Evolutionary conservation across 164 flowering plant species (phyloP).

Genomic region (Vitis riparia): DNA sequence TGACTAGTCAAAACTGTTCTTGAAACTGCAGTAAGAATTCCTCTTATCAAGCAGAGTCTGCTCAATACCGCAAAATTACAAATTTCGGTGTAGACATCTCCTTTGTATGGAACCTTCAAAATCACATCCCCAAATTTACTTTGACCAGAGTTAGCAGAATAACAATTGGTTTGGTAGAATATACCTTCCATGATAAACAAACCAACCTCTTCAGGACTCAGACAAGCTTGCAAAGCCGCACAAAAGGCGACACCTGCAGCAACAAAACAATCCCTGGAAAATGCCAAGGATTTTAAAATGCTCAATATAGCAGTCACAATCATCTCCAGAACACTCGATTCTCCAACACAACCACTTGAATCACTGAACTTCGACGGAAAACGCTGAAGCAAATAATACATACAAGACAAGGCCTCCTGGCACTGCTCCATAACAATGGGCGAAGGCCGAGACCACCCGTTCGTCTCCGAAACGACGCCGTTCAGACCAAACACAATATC

Average conservation of each 20-base stretch:
- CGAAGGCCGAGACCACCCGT: constrained; percentile 66
- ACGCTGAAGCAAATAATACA: constrained; percentile 89
- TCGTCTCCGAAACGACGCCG: constrained; percentile 52
- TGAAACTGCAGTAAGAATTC: constrained; percentile 89
- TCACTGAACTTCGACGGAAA: constrained; percentile 64
- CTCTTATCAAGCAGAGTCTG: constrained; percentile 87
- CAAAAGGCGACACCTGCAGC: constrained; percentile 93
- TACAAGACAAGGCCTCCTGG: constrained; percentile 91
- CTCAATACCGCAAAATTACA: constrained; percentile 53
- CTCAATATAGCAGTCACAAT: constrained; percentile 44
- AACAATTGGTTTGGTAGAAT: constrained; percentile 32
- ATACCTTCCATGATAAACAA: constrained; percentile 52
- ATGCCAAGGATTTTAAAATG: constrained; percentile 63
- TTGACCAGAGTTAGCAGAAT: constrained; percentile 14
- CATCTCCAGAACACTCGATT: constrained; percentile 39
- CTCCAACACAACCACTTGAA: constrained; percentile 13
- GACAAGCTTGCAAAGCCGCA: constrained; percentile 82
- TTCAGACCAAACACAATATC: constrained; percentile 62
- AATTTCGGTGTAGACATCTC: constrained; percentile 55
- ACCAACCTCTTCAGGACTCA: constrained; percentile 63
- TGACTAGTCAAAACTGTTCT: constrained; percentile 59
- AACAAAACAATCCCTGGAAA: constrained; percentile 90
- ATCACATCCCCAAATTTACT: constrained; percentile 22
- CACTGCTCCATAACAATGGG: constrained; percentile 94
- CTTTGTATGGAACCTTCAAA: constrained; percentile 49